A percentile compares a stretch with the other conserved stretches of the same genome.
phyloP scores from a whole-genome alignment of 1,139 yeast genomes.

The Diutina catenulata region DNA sequence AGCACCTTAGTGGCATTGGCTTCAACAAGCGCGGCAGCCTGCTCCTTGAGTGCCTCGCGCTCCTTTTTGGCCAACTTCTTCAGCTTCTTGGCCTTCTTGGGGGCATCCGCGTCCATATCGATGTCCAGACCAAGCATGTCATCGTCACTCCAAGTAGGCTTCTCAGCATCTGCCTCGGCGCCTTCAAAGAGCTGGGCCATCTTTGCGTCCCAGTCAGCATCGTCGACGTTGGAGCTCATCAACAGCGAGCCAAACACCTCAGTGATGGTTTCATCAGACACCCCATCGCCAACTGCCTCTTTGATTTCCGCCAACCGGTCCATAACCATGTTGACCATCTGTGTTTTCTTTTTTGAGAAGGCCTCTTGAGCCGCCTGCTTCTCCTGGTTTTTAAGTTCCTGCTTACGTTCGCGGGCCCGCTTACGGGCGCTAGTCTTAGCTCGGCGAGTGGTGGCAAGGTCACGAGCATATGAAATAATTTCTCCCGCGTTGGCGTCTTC shows the following conservation, averaged over 20 bases:
- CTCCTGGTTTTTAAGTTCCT: constrained; percentile 39
- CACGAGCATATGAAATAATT: constrained; percentile 93
- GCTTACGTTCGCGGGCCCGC: constrained; percentile 66
- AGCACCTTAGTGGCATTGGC: constrained; percentile 87
- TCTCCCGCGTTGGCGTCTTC: constrained; percentile 90
- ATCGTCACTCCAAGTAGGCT: constrained; percentile 14
- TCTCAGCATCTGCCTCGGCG: constrained; percentile 19
- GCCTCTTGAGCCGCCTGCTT: constrained; percentile 47
- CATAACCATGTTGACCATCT: constrained; percentile 66
- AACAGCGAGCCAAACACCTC: constrained; percentile 62
- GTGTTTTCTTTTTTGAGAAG: constrained; percentile 59
- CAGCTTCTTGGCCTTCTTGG: constrained; percentile 8
- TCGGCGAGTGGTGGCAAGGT: constrained; percentile 84
- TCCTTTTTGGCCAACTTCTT: neutral
- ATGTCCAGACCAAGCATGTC: no score
- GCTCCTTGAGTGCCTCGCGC: constrained; percentile 26
- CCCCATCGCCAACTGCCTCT: constrained; percentile 74
- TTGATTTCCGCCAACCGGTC: constrained; percentile 68
- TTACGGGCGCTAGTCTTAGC: constrained; percentile 65
- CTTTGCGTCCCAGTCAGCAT: constrained; percentile 82
- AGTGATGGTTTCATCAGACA: constrained; percentile 48
- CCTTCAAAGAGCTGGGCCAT: constrained; percentile 76
- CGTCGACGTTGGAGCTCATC: constrained; percentile 81
- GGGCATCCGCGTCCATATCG: constrained; percentile 38
- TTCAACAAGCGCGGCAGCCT: constrained; percentile 69